Evolutionary conservation across 176 grass and related monocot genomes (phyloP), one percentile per base, ranked within the genome.

Genomic region (Bolboschoenus planiculmis): DNA sequence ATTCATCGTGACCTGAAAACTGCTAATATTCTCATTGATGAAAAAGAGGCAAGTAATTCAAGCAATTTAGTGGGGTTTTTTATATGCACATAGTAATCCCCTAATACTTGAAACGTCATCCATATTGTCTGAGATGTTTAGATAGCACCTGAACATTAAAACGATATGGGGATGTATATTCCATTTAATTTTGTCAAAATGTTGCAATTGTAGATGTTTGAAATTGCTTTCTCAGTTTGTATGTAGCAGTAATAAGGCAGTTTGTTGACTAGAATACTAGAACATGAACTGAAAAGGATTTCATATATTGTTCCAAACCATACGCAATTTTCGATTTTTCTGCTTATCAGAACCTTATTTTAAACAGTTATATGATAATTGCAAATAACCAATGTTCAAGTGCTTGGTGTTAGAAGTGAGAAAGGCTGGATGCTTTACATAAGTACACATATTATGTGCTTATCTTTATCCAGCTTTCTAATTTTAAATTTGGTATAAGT

Each of bases 1-100:
- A 83, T 89, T 55, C 88, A 89, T 27, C 88, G 88, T 16, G 88
- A 89, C 47, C 72, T 89, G 34, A 89, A 89, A 73, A 55, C 87
- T 82, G 87, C 87, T 20, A 89, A 89, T 48, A 53, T 89, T 85
- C 87, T 89, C 56, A 86, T 89, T 61, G 88, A 89, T 86, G 88
- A 89, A 67, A 85, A 89, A 24, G 79, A 86, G 88, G 88, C 56
- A 85, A 85, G 78, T 86, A 42, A 33, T 21, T 53, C 9, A 33
- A 46, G 33, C 46, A 56, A 56, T 55, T 56, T 55, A 10, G 10
- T 34, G 75, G 27, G 16, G 15, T 79, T 56, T 26, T 56, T 36
- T 70, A n/a, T 72, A 34, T 54, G 24, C 27, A 44, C 18, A 60
- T 54, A 72, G 53, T 26, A 36, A 57, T 20, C 55, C n/a, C 56